A percentile compares a stretch with the other conserved stretches of the same genome.
Conservation (phyloP, 164 flowering plant genomes). For the Euptelea pleiosperma region DNA sequence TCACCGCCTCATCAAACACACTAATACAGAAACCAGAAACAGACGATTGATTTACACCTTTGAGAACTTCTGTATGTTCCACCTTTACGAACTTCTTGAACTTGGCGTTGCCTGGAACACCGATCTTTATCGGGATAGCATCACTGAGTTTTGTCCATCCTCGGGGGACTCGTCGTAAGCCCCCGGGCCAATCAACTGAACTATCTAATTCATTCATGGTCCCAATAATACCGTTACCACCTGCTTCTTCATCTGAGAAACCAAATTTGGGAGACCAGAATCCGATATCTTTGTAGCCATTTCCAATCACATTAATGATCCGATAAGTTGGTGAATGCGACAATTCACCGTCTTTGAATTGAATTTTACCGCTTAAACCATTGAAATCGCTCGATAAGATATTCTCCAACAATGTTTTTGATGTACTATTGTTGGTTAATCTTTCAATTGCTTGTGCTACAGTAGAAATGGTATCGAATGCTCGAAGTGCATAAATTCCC, state of each 20-base stretch:
- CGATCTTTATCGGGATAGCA: slow-evolving; percentile 33
- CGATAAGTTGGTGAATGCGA: neutral
- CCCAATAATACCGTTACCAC: neutral
- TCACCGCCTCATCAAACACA: slow-evolving; percentile 26
- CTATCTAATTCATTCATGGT: neutral
- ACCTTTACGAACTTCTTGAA: slow-evolving; percentile 47
- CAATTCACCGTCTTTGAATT: slow-evolving; percentile 13
- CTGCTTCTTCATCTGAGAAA: too few relatives aligned
- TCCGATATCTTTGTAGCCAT: slow-evolving; percentile 15
- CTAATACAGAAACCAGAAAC: slow-evolving; percentile 52
- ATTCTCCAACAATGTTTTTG: slow-evolving; percentile 6
- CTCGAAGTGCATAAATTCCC: slow-evolving; percentile 17
- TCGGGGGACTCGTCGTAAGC: slow-evolving; percentile 17
- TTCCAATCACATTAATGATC: slow-evolving; percentile 18
- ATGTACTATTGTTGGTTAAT: neutral
- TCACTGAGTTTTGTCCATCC: slow-evolving; percentile 47
- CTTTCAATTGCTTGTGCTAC: slow-evolving; percentile 12
- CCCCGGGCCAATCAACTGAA: slow-evolving; percentile 27
- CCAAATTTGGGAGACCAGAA: slow-evolving; percentile 9
- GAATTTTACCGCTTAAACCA: slow-evolving; percentile 24
- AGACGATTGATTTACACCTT: too few relatives aligned
- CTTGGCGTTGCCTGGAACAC: slow-evolving; percentile 31
- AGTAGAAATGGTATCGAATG: slow-evolving; percentile 21
- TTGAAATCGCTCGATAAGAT: slow-evolving; percentile 11
- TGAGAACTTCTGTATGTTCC: neutral